Percentiles rank a stretch among this genome's conserved stretches.
Conservation (phyloP, 2,329 filamentous ascomycete species). For the Arthrinium phaeospermum region DNA sequence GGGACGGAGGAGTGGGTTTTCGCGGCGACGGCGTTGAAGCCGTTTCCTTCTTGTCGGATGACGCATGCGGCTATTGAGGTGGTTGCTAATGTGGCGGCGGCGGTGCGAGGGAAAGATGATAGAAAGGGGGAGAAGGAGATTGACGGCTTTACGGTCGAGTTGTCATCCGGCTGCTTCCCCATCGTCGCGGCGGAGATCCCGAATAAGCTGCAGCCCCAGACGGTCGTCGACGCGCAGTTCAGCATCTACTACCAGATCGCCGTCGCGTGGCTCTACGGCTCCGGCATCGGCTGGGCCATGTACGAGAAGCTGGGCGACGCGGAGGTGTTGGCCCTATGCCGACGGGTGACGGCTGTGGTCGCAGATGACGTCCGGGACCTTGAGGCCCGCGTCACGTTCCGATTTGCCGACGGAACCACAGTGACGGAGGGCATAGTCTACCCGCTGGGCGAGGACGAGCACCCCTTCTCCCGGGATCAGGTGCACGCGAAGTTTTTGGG, state of each 20-base stretch:
- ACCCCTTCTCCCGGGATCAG: slow-evolving; percentile 30
- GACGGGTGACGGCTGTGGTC: slow-evolving; percentile 28
- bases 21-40: slow-evolving; percentile 33
- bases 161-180: slow-evolving; percentile 30
- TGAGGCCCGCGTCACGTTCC: slow-evolving; percentile 26
- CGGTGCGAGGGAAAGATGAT: background rate
- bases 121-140: slow-evolving; percentile 21
- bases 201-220: slow-evolving; percentile 34
- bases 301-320: slow-evolving; percentile 33
- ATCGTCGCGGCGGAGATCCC: slow-evolving; percentile 31
- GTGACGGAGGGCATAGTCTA: slow-evolving; percentile 27
- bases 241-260: slow-evolving; percentile 39
- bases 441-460: slow-evolving; percentile 32
- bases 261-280: slow-evolving; percentile 33
- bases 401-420: slow-evolving; percentile 26
- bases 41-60: slow-evolving; percentile 35
- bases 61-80: slow-evolving; percentile 38
- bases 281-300: slow-evolving; percentile 32
- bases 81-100: slow-evolving; percentile 28
- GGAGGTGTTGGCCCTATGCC: slow-evolving; percentile 29
- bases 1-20: slow-evolving; percentile 32
- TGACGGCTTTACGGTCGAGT: slow-evolving; percentile 28
- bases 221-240: slow-evolving; percentile 37
- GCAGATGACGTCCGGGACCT: slow-evolving; percentile 27
- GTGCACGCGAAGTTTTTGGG: slow-evolving; percentile 34